Base-by-base conservation (phyloP, 1,284 basidiomycete species). In the Moniliophthora roreri region DNA sequence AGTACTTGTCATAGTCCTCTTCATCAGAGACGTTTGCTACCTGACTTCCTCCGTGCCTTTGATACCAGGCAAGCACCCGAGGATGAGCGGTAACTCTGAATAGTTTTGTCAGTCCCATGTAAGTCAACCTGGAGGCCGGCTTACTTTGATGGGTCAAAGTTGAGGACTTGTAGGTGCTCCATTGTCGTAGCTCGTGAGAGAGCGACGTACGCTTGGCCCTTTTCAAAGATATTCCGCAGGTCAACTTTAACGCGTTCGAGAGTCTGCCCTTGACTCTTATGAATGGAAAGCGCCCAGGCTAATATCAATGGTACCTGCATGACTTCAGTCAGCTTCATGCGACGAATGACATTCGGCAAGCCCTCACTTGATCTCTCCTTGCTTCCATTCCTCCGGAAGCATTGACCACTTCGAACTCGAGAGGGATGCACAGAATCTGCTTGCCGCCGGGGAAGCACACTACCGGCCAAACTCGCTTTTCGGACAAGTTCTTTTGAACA, bases 131-230 rank as follows among this genome's bases (percentile, higher is more conserved):
- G 2, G 16, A 18, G 51, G 53, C n/a, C 10, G 10, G 58, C 79
- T 60, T 61, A 91, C 93, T 89, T 94, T 39, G 71, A 71, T 0
- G 84, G 70, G 60, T 85, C 75, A 70, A 98, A 98, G 53, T 89
- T 85, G 7, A 88, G 69, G 8, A 98, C 89, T 68, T 98, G 89
- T 28, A 98, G 74, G 0, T 88, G 84, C 32, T 89, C 85, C 62
- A 97, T 78, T 11, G 79, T 85, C 0, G 93, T 97, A 3, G 95
- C 95, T 48, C 95, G 87, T 11, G 93, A 95, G 13, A 98, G 79
- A 0, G 95, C 95, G 40, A 97, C 95, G 66, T 98, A 98, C 2
- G 92, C 93, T 79, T 88, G 85, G 20, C 92, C 92, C 59, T 87
- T 91, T 69, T 95, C 93, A 68, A 96, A 93, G 0, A 76, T 84